Conservation (phyloP, 2,329 filamentous ascomycete genomes). For the Exophiala sp. region DNA sequence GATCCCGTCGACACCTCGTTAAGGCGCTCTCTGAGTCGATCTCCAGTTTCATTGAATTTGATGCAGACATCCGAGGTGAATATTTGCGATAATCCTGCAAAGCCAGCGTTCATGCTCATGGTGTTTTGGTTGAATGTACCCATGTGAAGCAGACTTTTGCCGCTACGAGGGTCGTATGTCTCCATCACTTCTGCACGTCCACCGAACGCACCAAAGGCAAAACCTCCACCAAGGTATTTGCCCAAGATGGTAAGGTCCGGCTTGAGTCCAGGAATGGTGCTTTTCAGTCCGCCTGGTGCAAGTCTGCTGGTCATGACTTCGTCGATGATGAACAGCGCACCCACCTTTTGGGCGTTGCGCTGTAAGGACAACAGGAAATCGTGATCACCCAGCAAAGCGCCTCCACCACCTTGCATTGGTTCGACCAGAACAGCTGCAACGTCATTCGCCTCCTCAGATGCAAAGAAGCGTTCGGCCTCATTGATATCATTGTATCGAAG, state of each 20-base stretch:
- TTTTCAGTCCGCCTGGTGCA: constrained; percentile 49
- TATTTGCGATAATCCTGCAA: constrained; percentile 32
- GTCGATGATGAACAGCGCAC: constrained; percentile 63
- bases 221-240: constrained; percentile 64
- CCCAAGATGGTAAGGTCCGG: constrained; percentile 63
- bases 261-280: constrained; percentile 33
- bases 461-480: constrained; percentile 44
- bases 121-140: constrained; percentile 68
- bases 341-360: constrained; percentile 44
- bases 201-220: constrained; percentile 65
- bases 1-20: constrained; percentile 5
- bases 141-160: constrained; percentile 48
- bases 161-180: constrained; percentile 49
- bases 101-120: constrained; percentile 56
- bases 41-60: constrained; percentile 29
- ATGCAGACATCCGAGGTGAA: constrained; percentile 21
- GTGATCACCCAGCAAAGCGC: constrained; percentile 49
- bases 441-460: constrained; percentile 33
- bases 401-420: constrained; percentile 61
- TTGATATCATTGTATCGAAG: constrained; percentile 59
- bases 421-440: constrained; percentile 66
- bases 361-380: constrained; percentile 56
- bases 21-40: constrained; percentile 24
- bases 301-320: constrained; percentile 68
- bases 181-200: constrained; percentile 58